Conservation (phyloP, 2,329 filamentous ascomycete species). For the Pochonia chlamydosporia region DNA sequence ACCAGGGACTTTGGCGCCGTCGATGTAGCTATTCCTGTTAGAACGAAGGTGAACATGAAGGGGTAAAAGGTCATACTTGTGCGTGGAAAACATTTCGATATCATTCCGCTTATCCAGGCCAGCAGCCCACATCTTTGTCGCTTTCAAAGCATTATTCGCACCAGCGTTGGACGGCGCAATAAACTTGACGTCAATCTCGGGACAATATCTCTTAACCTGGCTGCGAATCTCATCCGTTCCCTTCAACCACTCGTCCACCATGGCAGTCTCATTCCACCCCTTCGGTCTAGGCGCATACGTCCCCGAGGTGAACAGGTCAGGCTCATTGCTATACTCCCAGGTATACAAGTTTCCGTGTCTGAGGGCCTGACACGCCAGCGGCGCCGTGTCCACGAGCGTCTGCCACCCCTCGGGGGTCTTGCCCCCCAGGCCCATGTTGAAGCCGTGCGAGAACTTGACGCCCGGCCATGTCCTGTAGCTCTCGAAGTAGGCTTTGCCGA, state of each 20-base stretch:
- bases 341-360: constrained; percentile 41
- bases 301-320: constrained; percentile 48
- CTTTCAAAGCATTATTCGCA: constrained; percentile 46
- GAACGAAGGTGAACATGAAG: too few species aligned
- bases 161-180: constrained; percentile 51
- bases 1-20: constrained; percentile 50
- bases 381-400: constrained; percentile 47
- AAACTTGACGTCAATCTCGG: constrained; percentile 36
- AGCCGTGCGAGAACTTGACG: constrained; percentile 54
- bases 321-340: constrained; percentile 51
- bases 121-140: constrained; percentile 43
- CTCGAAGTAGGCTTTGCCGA: constrained; percentile 58
- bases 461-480: constrained; percentile 53
- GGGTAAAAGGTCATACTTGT: constrained; percentile 44
- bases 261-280: constrained; percentile 48
- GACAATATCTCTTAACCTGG: constrained; percentile 42
- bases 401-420: constrained; percentile 46
- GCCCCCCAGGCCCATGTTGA: constrained; percentile 49
- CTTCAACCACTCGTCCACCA: constrained; percentile 52
- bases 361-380: constrained; percentile 52
- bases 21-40: constrained; percentile 48
- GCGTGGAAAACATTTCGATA: constrained; percentile 49
- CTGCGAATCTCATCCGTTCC: constrained; percentile 44
- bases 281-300: constrained; percentile 46
- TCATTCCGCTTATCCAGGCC: constrained; percentile 43